phyloP scores from a whole-genome alignment of 257 asterid species.

The Ocimum tenuiflorum region DNA sequence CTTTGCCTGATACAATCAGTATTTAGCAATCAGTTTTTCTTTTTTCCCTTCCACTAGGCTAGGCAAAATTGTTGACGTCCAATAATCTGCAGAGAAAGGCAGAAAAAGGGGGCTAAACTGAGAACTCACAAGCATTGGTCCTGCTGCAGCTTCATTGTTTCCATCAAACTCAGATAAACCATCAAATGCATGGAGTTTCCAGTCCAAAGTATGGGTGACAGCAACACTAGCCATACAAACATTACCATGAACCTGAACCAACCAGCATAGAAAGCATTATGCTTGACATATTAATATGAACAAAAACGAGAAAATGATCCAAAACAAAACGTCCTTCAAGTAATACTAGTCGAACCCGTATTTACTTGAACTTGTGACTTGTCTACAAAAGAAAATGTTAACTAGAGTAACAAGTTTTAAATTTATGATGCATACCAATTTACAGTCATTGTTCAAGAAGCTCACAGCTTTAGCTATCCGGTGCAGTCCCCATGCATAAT shows the following conservation, averaged over 20 bases:
- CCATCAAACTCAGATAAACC: constrained; percentile 96
- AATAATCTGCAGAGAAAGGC: not conserved
- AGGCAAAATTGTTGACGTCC: constrained; percentile 6
- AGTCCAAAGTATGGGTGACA: constrained; percentile 92
- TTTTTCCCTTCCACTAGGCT: not conserved
- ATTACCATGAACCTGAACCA: constrained; percentile 89
- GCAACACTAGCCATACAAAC: constrained; percentile 97
- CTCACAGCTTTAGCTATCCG: constrained; percentile 98
- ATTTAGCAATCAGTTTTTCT: not conserved
- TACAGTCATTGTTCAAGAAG: constrained; percentile 97
- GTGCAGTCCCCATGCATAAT: constrained; percentile 96
- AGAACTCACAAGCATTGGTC: constrained; percentile 83
- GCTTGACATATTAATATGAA: not conserved
- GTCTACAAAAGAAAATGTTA: constrained; percentile 10
- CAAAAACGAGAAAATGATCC: constrained; percentile 6
- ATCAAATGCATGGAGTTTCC: constrained; percentile 97
- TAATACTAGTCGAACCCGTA: constrained; percentile 10
- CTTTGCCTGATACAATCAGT: not conserved
- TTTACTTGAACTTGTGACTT: not conserved
- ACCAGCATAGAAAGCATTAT: constrained; percentile 22
- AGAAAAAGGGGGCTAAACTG: constrained; percentile 15
- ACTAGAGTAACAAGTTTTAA: not conserved
- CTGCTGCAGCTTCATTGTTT: constrained; percentile 65
- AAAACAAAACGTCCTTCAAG: not conserved
- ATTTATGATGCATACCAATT: constrained; percentile 60